A percentile compares a stretch with the other conserved stretches of the same genome.
phyloP scores from a whole-genome alignment of 2,329 filamentous ascomycete genomes.

The Aspergillus versicolor region DNA sequence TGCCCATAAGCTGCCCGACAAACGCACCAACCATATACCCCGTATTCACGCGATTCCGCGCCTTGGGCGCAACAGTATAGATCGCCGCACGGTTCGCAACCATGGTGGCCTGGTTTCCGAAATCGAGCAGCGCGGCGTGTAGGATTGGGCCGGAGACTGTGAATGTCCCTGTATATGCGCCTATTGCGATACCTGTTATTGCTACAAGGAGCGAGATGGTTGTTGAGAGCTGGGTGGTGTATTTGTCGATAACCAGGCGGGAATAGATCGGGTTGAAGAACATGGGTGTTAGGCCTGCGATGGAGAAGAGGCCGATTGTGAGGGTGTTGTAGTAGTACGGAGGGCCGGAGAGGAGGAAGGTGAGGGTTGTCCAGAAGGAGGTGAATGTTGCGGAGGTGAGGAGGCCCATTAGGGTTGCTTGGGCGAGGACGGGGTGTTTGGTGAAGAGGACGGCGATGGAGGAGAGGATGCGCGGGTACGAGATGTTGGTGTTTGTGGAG shows the following conservation, averaged over 20 bases:
- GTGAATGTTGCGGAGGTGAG: slow-evolving; percentile 63
- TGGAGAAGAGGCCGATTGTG: slow-evolving; percentile 72
- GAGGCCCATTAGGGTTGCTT: slow-evolving; percentile 67
- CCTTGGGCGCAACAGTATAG: slow-evolving; percentile 68
- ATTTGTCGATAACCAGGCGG: slow-evolving; percentile 67
- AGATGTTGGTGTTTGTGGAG: slow-evolving; percentile 64
- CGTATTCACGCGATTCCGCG: slow-evolving; percentile 74
- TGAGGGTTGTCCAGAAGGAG: slow-evolving; percentile 72
- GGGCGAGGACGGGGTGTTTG: slow-evolving; percentile 66
- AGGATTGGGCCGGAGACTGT: slow-evolving; percentile 70
- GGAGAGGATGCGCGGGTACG: slow-evolving; percentile 65
- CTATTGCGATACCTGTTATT: slow-evolving; percentile 63
- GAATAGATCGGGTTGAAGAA: slow-evolving; percentile 68
- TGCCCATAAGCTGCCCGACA: slow-evolving; percentile 72
- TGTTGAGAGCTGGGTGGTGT: slow-evolving; percentile 67
- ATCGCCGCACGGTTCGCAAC: slow-evolving; percentile 69
- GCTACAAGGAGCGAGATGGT: slow-evolving; percentile 61
- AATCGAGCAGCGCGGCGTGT: slow-evolving; percentile 68
- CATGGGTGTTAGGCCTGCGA: slow-evolving; percentile 73
- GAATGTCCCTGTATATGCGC: slow-evolving; percentile 66
- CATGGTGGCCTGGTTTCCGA: slow-evolving; percentile 71
- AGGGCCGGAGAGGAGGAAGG: slow-evolving; percentile 69
- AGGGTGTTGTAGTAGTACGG: slow-evolving; percentile 69
- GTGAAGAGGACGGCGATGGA: slow-evolving; percentile 64
- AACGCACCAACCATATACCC: slow-evolving; percentile 78